phyloP scores from a whole-genome alignment of 345 rosid species.

The Geranium rotundifolium region DNA sequence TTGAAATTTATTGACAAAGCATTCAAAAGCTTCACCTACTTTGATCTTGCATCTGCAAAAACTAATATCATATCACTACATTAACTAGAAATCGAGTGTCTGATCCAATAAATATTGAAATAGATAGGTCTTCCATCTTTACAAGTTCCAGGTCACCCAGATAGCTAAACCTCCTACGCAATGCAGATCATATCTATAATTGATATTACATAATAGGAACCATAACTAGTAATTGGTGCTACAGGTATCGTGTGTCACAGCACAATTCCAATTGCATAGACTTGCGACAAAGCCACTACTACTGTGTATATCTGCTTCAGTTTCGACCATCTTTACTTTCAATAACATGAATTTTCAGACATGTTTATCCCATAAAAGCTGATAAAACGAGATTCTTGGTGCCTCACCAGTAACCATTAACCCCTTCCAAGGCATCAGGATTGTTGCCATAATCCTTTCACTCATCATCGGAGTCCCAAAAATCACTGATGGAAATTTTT shows the following conservation, averaged over 20 bases:
- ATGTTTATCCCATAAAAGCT: not conserved
- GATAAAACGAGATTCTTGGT: not conserved
- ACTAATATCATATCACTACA: too few relatives aligned
- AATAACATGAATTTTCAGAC: too few relatives aligned
- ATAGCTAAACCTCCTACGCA: not conserved
- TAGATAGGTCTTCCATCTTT: not conserved
- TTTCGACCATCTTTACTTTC: not conserved
- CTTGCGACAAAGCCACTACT: not conserved
- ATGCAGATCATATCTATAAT: not conserved
- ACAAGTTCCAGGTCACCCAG: not conserved
- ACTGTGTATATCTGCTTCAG: not conserved
- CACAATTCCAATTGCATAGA: not conserved
- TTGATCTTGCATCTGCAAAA: too few relatives aligned
- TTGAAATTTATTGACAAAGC: too few relatives aligned
- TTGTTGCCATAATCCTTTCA: not conserved
- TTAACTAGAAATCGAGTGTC: not conserved
- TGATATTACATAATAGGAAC: not conserved
- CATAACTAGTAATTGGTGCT: not conserved
- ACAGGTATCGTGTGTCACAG: not conserved
- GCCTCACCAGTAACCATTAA: not conserved
- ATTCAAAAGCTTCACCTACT: too few relatives aligned
- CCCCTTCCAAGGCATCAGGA: not conserved
- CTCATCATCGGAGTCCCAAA: not conserved
- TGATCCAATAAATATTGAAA: too few relatives aligned
- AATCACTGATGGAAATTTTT: not conserved